Conservation (phyloP, 176 grass and related monocot species). For the Eleusine coracana region DNA sequence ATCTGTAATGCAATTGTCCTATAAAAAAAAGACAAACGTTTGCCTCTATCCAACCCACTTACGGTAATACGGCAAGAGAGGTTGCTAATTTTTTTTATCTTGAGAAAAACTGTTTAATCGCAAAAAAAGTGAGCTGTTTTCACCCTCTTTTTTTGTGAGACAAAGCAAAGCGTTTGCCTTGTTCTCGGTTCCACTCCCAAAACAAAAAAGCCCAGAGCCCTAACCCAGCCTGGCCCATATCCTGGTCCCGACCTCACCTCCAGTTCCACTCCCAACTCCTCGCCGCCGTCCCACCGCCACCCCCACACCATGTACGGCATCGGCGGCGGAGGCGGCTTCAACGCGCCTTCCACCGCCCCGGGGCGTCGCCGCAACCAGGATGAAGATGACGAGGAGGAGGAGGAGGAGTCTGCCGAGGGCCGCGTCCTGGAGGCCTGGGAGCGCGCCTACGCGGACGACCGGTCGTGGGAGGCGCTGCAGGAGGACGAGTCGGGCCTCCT, state of each 20-base stretch:
- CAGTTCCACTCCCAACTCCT: neutral
- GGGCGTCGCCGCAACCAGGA: constrained; percentile 31
- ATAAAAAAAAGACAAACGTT: too few species aligned
- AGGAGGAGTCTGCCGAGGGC: constrained; percentile 56
- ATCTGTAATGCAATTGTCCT: too few species aligned
- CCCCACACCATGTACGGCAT: constrained; percentile 47
- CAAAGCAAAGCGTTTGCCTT: too few species aligned
- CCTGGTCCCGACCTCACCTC: constrained; percentile 36
- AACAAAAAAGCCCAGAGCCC: constrained; percentile 28
- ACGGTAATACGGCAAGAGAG: too few species aligned
- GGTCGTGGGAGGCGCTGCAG: constrained; percentile 95
- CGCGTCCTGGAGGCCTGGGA: constrained; percentile 80
- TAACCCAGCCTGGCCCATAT: constrained; percentile 38
- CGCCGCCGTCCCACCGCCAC: neutral
- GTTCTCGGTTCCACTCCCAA: neutral
- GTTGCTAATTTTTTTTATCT: too few species aligned
- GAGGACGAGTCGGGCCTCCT: constrained; percentile 97
- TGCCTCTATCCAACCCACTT: too few species aligned
- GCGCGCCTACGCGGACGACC: constrained; percentile 96
- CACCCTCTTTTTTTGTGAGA: too few species aligned
- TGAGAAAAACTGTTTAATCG: too few species aligned
- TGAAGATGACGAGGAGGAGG: constrained; percentile 59
- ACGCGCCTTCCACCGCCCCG: constrained; percentile 33
- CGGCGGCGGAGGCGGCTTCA: constrained; percentile 49
- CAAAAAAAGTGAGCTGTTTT: too few species aligned